Conservation (phyloP, 371 early-diverging fungal species). For the Lichtheimia ramosa region DNA sequence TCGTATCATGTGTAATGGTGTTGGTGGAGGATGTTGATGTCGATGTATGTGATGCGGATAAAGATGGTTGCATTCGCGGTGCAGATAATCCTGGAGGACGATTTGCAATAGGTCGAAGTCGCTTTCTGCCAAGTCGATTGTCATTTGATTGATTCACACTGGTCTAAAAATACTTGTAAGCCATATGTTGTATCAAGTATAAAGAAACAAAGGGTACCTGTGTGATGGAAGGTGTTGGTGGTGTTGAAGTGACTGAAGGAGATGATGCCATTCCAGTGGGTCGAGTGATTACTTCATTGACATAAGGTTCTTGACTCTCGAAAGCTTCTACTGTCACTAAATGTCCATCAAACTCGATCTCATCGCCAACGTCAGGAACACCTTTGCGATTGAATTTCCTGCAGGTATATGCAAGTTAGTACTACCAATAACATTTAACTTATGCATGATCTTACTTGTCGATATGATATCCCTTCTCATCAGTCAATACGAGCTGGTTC, state of each 20-base stretch:
- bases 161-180: too few species aligned
- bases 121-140: conserved; percentile 6
- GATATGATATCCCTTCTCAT: conserved; percentile 51
- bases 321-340: conserved; percentile 52
- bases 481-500: conserved; percentile 38
- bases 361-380: conserved; percentile 48
- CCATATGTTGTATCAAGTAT: too few species aligned
- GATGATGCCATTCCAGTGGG: too few species aligned
- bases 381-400: conserved; percentile 50
- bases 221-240: too few species aligned
- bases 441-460: conserved; percentile 26
- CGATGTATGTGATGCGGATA: background rate
- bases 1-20: too few species aligned
- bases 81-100: background rate
- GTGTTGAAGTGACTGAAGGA: too few species aligned
- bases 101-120: background rate
- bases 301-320: conserved; percentile 8
- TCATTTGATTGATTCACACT: background rate
- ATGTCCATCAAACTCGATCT: conserved; percentile 64
- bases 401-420: background rate
- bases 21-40: too few species aligned
- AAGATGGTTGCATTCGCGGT: background rate
- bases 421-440: background rate
- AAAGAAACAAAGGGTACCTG: too few species aligned
- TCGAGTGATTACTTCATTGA: background rate